Evolutionary conservation across 2,329 filamentous ascomycete species (phyloP).

Genomic region (Ascochyta pisi): DNA sequence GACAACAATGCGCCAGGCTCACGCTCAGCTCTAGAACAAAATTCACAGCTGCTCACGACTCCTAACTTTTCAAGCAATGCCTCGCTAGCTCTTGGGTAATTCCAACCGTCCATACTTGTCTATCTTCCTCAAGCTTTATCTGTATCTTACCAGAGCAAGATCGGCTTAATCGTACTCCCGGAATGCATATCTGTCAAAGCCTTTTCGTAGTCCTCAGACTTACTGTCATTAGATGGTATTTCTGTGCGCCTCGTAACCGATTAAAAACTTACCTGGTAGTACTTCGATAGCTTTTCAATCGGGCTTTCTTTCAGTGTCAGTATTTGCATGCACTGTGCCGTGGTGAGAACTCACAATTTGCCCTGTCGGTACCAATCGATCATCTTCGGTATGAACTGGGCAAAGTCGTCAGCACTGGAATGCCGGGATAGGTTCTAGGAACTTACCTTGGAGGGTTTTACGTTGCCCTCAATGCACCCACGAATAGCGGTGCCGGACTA

Average conservation of each 20-base stretch:
- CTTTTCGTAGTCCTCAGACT: constrained; percentile 51
- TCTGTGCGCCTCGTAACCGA: not conserved
- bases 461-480: constrained; percentile 58
- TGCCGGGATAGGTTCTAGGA: not conserved
- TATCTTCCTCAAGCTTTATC: not conserved
- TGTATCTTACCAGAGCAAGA: constrained; percentile 47
- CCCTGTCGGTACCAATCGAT: constrained; percentile 58
- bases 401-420: not conserved
- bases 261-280: constrained; percentile 1
- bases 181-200: constrained; percentile 54
- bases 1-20: too few relatives aligned
- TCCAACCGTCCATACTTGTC: not conserved
- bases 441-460: constrained; percentile 43
- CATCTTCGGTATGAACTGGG: constrained; percentile 55
- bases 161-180: constrained; percentile 51
- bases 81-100: not conserved
- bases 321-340: not conserved
- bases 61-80: not conserved
- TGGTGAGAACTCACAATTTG: constrained; percentile 41
- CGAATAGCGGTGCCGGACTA: constrained; percentile 56
- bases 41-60: not conserved
- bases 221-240: constrained; percentile 1
- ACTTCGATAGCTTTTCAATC: constrained; percentile 11
- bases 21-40: too few relatives aligned
- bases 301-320: constrained; percentile 3